phyloP scores from a whole-genome alignment of 768 basidiomycete genomes.

The Scleroderma citrinum region DNA sequence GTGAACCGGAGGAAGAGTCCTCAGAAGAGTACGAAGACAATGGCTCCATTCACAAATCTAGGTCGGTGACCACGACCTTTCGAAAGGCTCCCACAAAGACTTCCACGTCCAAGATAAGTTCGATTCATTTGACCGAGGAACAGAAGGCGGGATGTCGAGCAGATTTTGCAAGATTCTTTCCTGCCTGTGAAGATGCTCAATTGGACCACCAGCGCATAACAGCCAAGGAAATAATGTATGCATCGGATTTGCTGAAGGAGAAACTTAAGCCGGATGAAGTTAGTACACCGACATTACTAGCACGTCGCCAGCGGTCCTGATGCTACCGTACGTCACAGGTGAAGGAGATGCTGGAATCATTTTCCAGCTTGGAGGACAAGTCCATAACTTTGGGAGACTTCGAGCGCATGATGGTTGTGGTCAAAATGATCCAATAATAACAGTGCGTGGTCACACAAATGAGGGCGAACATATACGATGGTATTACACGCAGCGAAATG shows the following conservation, averaged over 20 bases:
- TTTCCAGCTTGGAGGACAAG: conserved; percentile 65
- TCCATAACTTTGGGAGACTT: conserved; percentile 67
- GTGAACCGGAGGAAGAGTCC: conserved; percentile 20
- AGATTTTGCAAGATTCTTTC: conserved; percentile 73
- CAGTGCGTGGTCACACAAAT: too few species aligned
- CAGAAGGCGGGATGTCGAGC: conserved; percentile 51
- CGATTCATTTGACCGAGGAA: conserved; percentile 38
- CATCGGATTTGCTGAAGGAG: conserved; percentile 60
- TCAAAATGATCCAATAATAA: conserved; percentile 43
- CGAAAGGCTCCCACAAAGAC: conserved; percentile 3
- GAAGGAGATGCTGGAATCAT: conserved; percentile 73
- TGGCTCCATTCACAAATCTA: conserved; percentile 3
- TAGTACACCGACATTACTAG: conserved; percentile 10
- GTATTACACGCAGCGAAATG: neutral
- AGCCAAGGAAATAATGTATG: conserved; percentile 60
- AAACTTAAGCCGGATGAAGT: conserved; percentile 75
- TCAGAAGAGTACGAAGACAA: conserved; percentile 28
- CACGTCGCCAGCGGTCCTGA: conserved; percentile 1
- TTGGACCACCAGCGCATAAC: conserved; percentile 50
- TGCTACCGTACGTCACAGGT: conserved; percentile 38
- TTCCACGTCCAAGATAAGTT: neutral
- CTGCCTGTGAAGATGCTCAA: conserved; percentile 40
- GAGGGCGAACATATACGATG: neutral
- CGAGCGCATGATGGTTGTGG: conserved; percentile 63
- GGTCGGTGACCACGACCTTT: conserved; percentile 5